Base-by-base conservation (phyloP, 225 moss, liverwort and hornwort species). In the Sphagnum tenellum region DNA sequence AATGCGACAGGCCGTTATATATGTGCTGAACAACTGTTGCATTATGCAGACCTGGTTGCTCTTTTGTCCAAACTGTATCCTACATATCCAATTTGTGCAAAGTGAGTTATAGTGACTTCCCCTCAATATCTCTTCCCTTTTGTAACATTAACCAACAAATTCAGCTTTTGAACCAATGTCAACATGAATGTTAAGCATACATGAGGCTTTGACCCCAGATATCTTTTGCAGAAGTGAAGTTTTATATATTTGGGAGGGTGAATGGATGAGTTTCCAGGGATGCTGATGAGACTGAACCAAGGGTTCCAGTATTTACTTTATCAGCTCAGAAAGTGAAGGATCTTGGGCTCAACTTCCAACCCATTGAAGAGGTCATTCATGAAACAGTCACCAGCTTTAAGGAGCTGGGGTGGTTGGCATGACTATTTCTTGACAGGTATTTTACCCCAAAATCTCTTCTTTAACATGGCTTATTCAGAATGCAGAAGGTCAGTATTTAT, bases 11-110 rank as follows among this genome's bases (percentile, higher is more conserved):
- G 81, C 14, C 72, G 85, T 9, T 82, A 75, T 45, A 71, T 86
- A 2, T 82, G 85, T 68, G 76, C 81, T 9, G 78, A 74, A 66
- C 77, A 74, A 71, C 72, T 70, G 44, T 12, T 53, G 29, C 78
- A 82, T 61, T 67, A 76, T 1, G 44, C 74, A 46, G 65, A 86
- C 67, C 50, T 86, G 1, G 79, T 74, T 10, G 62, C 66, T 6
- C n/a, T 74, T 61, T 73, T 86, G 4, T 56, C 49, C 59, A 45
- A 56, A 62, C 53, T 78, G 60, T 76, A 66, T 3, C 79, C 76
- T 4, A 8, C 64, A 0, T 81, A 70, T 61, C 72, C 81, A 45
- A 52, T 77, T 47, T 76, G 81, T 50, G 77, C 69, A 5, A 79
- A 76, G 85, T 81, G 12, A 71, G 45, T 50, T 48, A 52, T 10